phyloP scores from a whole-genome alignment of 139 green algal genomes.

The Coelastrella sp. region DNA sequence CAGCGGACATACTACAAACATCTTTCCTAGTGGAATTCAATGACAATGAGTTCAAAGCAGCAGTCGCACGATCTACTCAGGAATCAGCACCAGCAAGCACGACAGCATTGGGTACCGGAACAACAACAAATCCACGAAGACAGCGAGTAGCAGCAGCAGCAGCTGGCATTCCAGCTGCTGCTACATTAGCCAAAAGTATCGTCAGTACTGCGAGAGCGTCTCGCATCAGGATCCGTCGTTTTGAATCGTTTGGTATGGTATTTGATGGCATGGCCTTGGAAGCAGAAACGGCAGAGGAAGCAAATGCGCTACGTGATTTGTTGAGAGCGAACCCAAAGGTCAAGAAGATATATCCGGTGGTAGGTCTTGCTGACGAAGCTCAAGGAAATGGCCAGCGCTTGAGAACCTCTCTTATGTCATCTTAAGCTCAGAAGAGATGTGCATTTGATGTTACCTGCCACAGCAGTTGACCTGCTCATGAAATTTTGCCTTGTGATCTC shows the following conservation, averaged over 20 bases:
- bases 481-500: too few species aligned
- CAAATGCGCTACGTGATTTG: background rate
- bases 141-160: background rate
- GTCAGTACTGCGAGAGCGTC: background rate
- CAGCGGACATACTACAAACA: background rate
- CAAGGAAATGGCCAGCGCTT: too few species aligned
- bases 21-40: background rate
- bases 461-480: too few species aligned
- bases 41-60: background rate
- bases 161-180: slow-evolving; percentile 11
- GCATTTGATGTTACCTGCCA: too few species aligned
- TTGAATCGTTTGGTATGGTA: slow-evolving; percentile 21
- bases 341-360: slow-evolving; percentile 27
- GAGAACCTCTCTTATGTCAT: too few species aligned
- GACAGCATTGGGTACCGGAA: background rate
- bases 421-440: too few species aligned
- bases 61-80: background rate
- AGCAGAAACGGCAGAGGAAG: slow-evolving; percentile 18
- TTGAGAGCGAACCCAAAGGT: background rate
- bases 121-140: background rate
- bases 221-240: background rate
- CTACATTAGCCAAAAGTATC: background rate
- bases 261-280: slow-evolving; percentile 29
- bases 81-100: background rate
- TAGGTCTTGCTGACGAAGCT: background rate